These are phyloP conservation scores for Metschnikowia bowlesiae DNA, from an alignment of 805 yeast species.

Conservation along the genomic window DNA sequence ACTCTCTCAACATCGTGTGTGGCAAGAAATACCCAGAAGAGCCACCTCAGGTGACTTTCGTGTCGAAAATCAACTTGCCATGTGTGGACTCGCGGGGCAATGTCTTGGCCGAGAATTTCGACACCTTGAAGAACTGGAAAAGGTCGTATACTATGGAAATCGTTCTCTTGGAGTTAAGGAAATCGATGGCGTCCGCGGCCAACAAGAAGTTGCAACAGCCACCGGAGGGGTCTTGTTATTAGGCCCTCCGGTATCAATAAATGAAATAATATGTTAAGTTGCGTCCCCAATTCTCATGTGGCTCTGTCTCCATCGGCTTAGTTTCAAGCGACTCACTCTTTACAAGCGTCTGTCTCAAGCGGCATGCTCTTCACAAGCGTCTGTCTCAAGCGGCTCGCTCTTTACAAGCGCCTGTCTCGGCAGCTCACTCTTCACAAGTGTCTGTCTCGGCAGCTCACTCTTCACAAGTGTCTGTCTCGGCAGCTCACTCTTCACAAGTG, in stretches of 20 bases:
- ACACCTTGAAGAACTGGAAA: conserved; percentile 78
- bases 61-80: conserved; percentile 83
- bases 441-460: neutral
- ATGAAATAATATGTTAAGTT: neutral
- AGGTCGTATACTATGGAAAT: conserved; percentile 90
- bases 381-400: neutral
- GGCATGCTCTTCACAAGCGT: neutral
- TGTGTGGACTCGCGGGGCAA: conserved; percentile 74
- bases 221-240: conserved; percentile 73
- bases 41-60: conserved; percentile 80
- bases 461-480: neutral
- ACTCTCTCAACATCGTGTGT: conserved; percentile 75
- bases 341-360: neutral
- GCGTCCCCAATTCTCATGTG: too few relatives aligned
- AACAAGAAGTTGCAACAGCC: conserved; percentile 91
- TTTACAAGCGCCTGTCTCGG: neutral
- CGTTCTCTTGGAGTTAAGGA: conserved; percentile 81
- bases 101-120: conserved; percentile 45
- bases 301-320: too few relatives aligned
- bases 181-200: conserved; percentile 72
- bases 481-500: neutral
- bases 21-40: conserved; percentile 81
- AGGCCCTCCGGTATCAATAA: neutral
- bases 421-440: neutral
- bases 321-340: too few relatives aligned